A percentile compares a stretch with the other conserved stretches of the same genome.
Evolutionary conservation across 371 early-diverging fungal genomes (phyloP).

Genomic region (Syncephalastrum racemosum): DNA sequence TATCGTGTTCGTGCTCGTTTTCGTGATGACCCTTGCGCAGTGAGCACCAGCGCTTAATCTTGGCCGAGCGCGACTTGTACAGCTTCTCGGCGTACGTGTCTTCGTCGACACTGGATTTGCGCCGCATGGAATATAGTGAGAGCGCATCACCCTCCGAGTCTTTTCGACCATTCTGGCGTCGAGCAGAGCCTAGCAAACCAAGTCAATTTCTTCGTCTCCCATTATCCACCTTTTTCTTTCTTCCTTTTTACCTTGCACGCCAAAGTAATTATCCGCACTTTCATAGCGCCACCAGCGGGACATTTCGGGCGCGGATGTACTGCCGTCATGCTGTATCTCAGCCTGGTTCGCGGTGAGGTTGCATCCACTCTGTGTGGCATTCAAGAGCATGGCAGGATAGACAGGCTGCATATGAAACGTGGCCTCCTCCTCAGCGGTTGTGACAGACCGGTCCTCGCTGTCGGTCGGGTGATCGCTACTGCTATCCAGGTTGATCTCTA

Average conservation of each 20-base stretch:
- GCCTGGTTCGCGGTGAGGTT: constrained; percentile 1
- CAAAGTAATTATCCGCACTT: constrained; percentile 8
- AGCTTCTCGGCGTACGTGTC: constrained; percentile 35
- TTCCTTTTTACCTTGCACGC: constrained; percentile 2
- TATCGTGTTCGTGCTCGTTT: constrained; percentile 1
- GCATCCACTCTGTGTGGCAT: constrained; percentile 10
- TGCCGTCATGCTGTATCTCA: constrained; percentile 1
- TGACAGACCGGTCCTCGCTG: too few relatives aligned
- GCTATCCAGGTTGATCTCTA: constrained; percentile 27
- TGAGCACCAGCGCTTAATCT: constrained; percentile 41
- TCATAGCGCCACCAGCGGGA: constrained; percentile 10
- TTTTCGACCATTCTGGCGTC: too few relatives aligned
- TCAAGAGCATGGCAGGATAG: constrained; percentile 21
- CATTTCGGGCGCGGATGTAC: constrained; percentile 18
- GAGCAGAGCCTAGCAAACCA: too few relatives aligned
- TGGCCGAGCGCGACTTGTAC: constrained; percentile 45
- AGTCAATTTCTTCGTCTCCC: too few relatives aligned
- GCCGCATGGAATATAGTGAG: too few relatives aligned
- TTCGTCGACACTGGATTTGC: constrained; percentile 3
- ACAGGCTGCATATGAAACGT: constrained; percentile 13
- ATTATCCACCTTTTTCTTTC: not conserved
- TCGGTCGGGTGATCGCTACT: not conserved
- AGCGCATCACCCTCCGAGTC: too few relatives aligned
- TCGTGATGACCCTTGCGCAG: constrained; percentile 5
- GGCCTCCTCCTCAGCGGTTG: constrained; percentile 3